Conservation (phyloP, 208 protist species). For the Acanthamoeba quina region DNA sequence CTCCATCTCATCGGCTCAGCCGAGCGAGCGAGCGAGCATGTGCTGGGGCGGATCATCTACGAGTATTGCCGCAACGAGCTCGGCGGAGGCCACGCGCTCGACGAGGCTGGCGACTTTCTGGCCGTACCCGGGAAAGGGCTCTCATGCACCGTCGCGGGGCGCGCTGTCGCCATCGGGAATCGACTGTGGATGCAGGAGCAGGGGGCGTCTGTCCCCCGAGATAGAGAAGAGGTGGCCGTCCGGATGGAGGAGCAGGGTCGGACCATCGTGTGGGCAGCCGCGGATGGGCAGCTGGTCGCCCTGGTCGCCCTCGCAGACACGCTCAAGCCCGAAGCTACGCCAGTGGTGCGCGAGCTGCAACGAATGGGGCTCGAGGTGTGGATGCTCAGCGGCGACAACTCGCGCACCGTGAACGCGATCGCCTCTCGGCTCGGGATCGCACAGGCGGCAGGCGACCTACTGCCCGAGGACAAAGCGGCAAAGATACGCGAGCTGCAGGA, state of each 20-base stretch:
- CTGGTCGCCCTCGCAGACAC: neutral
- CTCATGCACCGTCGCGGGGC: neutral
- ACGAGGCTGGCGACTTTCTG: neutral
- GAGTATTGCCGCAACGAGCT: neutral
- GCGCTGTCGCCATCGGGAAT: neutral
- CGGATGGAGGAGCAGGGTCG: constrained; percentile 78
- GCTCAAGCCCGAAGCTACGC: neutral
- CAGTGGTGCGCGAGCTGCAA: neutral
- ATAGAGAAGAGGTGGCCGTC: neutral
- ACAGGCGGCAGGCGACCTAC: constrained; percentile 91
- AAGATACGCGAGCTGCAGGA: constrained; percentile 85
- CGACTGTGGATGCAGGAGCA: neutral
- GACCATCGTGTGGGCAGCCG: constrained; percentile 61
- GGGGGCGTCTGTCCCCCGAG: neutral
- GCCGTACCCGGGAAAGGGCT: neutral
- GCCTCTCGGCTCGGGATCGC: constrained; percentile 90
- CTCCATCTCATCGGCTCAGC: neutral
- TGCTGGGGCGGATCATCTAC: neutral
- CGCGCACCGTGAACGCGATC: neutral
- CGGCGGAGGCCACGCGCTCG: neutral
- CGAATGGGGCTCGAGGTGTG: constrained; percentile 58
- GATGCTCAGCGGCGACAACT: constrained; percentile 85
- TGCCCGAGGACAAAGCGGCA: constrained; percentile 92
- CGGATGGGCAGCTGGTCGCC: neutral
- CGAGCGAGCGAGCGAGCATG: neutral